Evolutionary conservation across 2,329 filamentous ascomycete species (phyloP).

Genomic region (Aspergillus fructus): DNA sequence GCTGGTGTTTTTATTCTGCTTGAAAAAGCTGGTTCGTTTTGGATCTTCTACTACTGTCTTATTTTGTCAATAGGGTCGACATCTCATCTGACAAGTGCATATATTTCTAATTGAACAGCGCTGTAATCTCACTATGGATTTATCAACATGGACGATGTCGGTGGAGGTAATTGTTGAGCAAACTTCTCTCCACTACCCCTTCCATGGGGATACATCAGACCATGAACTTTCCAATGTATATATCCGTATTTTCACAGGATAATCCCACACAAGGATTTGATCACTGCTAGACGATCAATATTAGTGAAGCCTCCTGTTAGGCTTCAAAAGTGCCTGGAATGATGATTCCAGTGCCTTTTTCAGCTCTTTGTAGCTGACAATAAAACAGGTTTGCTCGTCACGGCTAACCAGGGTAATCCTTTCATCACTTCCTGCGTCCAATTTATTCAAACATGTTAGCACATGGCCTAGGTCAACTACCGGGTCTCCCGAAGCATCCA

Average conservation of each 20-base stretch:
- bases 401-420: constrained; percentile 80
- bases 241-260: constrained; percentile 10
- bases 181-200: background rate
- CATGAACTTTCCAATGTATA: constrained; percentile 8
- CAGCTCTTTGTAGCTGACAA: constrained; percentile 87
- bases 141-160: background rate
- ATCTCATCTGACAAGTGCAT: background rate
- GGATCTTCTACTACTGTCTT: background rate
- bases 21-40: background rate
- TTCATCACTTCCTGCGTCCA: constrained; percentile 87
- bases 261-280: background rate
- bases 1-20: too few relatives aligned
- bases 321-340: constrained; percentile 58
- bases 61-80: background rate
- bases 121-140: background rate
- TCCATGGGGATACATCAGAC: background rate
- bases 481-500: constrained; percentile 79
- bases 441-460: constrained; percentile 80
- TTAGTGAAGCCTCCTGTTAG: constrained; percentile 36
- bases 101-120: constrained; percentile 5
- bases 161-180: background rate
- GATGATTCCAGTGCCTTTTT: constrained; percentile 64
- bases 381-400: constrained; percentile 84
- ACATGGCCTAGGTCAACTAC: constrained; percentile 87
- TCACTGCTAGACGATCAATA: background rate